phyloP scores from a whole-genome alignment of 495 filamentous ascomycete genomes.

The Penicillium goetzii region DNA sequence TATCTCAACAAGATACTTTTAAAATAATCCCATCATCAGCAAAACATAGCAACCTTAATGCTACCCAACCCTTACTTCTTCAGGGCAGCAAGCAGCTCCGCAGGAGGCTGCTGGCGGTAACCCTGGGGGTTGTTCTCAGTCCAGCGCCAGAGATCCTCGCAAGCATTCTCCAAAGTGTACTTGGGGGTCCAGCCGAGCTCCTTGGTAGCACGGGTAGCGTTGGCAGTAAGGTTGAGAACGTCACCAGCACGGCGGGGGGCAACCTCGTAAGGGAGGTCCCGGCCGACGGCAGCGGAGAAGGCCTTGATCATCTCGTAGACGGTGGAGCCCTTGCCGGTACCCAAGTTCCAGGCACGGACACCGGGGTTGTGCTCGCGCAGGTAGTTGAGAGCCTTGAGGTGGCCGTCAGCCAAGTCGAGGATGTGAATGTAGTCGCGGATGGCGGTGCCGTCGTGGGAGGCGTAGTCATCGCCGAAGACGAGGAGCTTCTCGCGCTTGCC shows the following conservation, averaged over 20 bases:
- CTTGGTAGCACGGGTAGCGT: conserved; percentile 80
- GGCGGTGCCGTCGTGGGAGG: conserved; percentile 80
- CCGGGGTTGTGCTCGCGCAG: conserved; percentile 88
- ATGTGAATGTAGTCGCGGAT: conserved; percentile 84
- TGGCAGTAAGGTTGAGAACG: conserved; percentile 91
- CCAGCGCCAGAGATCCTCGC: conserved; percentile 95
- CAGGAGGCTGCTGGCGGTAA: conserved; percentile 87
- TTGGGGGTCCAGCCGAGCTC: conserved; percentile 94
- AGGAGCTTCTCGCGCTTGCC: conserved; percentile 93
- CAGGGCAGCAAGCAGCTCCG: conserved; percentile 74
- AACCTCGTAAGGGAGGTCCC: conserved; percentile 83
- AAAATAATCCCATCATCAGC: conserved; percentile 2
- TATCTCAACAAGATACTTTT: conserved; percentile 12
- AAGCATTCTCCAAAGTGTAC: conserved; percentile 87
- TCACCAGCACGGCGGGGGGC: conserved; percentile 83
- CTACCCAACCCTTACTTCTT: conserved; percentile 51
- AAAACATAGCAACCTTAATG: background rate
- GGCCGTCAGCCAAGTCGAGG: conserved; percentile 84
- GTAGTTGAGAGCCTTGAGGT: conserved; percentile 90
- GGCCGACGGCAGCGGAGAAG: conserved; percentile 84
- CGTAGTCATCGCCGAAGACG: conserved; percentile 94
- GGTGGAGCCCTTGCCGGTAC: conserved; percentile 92
- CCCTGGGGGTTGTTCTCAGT: conserved; percentile 93
- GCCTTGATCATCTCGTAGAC: conserved; percentile 98
- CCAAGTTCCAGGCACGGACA: conserved; percentile 94